phyloP scores from a whole-genome alignment of 73 alveolate genomes.

The Paramecium biaurelia region DNA sequence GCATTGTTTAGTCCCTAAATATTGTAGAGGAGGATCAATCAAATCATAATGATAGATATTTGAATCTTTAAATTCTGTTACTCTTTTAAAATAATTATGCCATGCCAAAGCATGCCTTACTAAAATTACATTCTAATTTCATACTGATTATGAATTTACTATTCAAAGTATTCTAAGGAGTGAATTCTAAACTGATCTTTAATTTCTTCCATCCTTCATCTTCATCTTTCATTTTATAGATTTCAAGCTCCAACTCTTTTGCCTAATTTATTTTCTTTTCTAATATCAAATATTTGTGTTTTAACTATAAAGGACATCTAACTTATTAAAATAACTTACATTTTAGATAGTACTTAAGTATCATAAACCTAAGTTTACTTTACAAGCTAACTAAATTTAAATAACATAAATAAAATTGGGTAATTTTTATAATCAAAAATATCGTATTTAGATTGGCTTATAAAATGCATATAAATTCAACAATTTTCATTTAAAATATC shows the following conservation, averaged over 20 bases:
- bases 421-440: background rate
- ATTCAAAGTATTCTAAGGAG: background rate
- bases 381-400: background rate
- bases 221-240: background rate
- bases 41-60: constrained; percentile 1
- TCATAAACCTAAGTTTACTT: background rate
- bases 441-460: background rate
- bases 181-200: background rate
- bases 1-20: background rate
- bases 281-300: background rate
- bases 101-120: constrained; percentile 49
- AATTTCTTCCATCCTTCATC: background rate
- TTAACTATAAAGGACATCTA: background rate
- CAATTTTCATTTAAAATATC: too few species aligned
- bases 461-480: background rate
- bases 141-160: background rate
- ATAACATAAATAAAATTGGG: background rate
- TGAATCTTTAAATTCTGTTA: background rate
- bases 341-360: background rate
- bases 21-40: constrained; percentile 28
- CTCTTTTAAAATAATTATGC: constrained; percentile 42
- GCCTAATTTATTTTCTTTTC: background rate
- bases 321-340: background rate
- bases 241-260: background rate
- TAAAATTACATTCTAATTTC: background rate